Base-by-base conservation (phyloP, 78 protist genomes). In the Chrysochromulina parva region DNA sequence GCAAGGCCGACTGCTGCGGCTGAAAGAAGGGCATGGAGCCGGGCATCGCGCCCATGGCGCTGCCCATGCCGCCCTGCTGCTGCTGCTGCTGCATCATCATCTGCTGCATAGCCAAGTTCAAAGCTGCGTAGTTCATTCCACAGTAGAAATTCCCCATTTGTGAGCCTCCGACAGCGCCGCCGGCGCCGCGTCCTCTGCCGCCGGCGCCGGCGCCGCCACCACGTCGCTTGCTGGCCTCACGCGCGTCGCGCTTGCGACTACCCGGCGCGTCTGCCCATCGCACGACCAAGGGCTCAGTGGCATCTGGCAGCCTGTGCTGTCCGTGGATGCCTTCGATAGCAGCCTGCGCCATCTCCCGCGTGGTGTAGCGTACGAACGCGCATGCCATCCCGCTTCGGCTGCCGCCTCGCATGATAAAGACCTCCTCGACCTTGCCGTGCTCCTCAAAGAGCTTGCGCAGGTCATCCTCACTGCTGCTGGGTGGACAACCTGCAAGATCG, bases 251-350 rank as follows among this genome's bases (percentile, higher is more conserved):
- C 3, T n/a, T 19, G n/a, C 82, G 53, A 22, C 57, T 48, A 1
- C 82, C 82, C 6, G 82, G 82, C 3, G 82, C 55, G 26, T 74
- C 82, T 14, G 82, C 82, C 82, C 82, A 74, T 17, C 82, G 82
- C 16, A 74, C 82, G 55, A 74, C 82, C 28, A 74, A 55, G 19
- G 82, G 82, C 24, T 74, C 82, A 2, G 82, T 16, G 4, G 82
- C 55, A 10, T 74, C 22, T 19, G 82, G 82, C 13, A 74, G 24
- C 13, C 57, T 74, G 16, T 48, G 3, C 3, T 74, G 13, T 3
- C 82, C 82, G 14, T 74, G 82, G 13, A 74, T 74, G 20, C 57
- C 82, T 1, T 74, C 82, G 19, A 74, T 74, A 11, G 82, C 58
- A 22, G 4, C 3, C 55, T 74, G 82, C 24, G 82, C 82, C 82